Conservation (phyloP, 75 land plant species). For the Adiantum capillusveneris region DNA sequence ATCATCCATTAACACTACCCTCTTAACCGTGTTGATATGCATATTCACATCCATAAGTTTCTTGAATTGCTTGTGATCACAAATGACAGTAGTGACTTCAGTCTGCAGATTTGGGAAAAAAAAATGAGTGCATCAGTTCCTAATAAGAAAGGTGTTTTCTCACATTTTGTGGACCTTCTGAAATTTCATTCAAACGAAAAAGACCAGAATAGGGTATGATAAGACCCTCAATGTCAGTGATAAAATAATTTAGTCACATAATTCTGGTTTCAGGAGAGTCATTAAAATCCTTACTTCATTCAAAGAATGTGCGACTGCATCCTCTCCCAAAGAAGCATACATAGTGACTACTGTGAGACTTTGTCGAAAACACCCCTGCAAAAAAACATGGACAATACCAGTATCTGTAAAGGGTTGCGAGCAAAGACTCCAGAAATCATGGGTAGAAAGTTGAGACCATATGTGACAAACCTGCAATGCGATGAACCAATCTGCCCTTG, state of each 20-base stretch:
- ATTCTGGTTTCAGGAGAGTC: too few relatives aligned
- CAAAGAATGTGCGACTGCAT: conserved; percentile 73
- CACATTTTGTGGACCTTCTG: too few relatives aligned
- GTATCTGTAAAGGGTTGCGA: background rate
- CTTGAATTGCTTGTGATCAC: conserved; percentile 71
- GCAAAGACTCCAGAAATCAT: background rate
- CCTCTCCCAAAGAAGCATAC: conserved; percentile 90
- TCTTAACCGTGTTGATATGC: conserved; percentile 38
- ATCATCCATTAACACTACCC: conserved; percentile 66
- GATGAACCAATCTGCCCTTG: conserved; percentile 81
- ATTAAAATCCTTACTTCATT: conserved; percentile 68
- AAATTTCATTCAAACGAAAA: too few relatives aligned
- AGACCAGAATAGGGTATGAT: too few relatives aligned
- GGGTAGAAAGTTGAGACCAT: background rate
- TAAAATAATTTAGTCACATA: too few relatives aligned
- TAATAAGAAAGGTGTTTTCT: too few relatives aligned
- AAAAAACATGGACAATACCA: background rate
- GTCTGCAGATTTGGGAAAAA: conserved; percentile 36
- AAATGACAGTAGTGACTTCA: conserved; percentile 69
- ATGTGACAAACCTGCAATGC: conserved; percentile 73
- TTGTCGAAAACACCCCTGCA: conserved; percentile 70
- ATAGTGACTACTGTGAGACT: conserved; percentile 78
- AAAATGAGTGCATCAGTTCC: background rate
- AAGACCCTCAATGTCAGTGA: too few relatives aligned
- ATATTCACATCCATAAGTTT: conserved; percentile 47